These are phyloP conservation scores for Magnusiomyces paraingens DNA, from an alignment of 1,139 yeast genomes.

Conservation along the genomic window DNA sequence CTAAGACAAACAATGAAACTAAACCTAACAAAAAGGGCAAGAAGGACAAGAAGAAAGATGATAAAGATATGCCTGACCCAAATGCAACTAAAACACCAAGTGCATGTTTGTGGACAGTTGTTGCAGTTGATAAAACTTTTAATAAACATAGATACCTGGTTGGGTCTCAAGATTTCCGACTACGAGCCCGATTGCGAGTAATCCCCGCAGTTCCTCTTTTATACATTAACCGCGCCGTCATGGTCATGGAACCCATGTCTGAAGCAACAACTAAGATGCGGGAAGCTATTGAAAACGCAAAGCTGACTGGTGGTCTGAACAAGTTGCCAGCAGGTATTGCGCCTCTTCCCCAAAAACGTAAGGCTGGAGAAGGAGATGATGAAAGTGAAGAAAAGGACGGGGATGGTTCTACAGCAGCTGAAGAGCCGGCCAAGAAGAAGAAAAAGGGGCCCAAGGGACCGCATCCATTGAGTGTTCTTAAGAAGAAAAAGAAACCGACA, in stretches of 20 bases:
- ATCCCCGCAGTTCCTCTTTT: constrained; percentile 88
- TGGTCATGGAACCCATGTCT: constrained; percentile 93
- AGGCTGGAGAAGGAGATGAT: constrained; percentile 30
- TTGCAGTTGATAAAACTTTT: constrained; percentile 53
- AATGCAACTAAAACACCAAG: constrained; percentile 44
- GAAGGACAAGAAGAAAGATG: constrained; percentile 7
- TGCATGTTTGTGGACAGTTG: constrained; percentile 72
- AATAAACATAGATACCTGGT: constrained; percentile 88
- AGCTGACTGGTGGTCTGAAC: constrained; percentile 62
- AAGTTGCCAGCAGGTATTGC: background rate
- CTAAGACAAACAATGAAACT: constrained; percentile 7
- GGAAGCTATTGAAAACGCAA: constrained; percentile 50
- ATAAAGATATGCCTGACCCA: constrained; percentile 4
- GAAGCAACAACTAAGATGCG: constrained; percentile 58
- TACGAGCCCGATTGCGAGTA: constrained; percentile 60
- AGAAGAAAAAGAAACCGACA: constrained; percentile 27
- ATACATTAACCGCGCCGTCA: constrained; percentile 82
- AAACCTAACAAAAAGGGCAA: constrained; percentile 10
- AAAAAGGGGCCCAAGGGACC: constrained; percentile 70
- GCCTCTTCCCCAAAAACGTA: background rate
- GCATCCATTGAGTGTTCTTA: constrained; percentile 76
- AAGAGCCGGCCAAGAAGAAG: constrained; percentile 23
- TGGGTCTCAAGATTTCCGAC: constrained; percentile 69
- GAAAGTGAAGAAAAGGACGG: constrained; percentile 23
- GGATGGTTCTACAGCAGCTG: constrained; percentile 25